Base-by-base conservation (phyloP, 352 stramenopile species). In the Globisporangium cederbergense region DNA sequence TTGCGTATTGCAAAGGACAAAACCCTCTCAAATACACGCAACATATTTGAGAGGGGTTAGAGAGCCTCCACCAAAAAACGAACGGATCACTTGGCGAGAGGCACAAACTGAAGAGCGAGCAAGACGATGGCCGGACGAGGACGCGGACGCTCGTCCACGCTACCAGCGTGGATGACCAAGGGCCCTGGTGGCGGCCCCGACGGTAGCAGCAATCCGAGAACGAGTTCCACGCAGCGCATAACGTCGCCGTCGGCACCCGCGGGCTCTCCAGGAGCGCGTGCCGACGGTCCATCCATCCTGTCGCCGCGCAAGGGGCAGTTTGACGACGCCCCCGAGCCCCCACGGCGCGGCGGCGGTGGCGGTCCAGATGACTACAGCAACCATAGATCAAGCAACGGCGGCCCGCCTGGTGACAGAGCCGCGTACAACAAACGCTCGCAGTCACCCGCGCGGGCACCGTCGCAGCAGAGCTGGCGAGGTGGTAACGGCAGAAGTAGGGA, bases 131-230 rank as follows among this genome's bases (percentile, higher is more conserved):
- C 83, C 55, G 87, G 87, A 77, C 75, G 85, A 78, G 87, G 86
- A 75, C 83, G 86, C 28, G 86, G 87, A 55, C 80, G 83, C 38
- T 66, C 76, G 14, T 81, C 73, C 22, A 95, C 87, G 71, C 67
- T 95, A 52, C 87, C 87, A 6, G 87, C 87, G 36, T 95, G 87
- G 87, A 95, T 95, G 87, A 95, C 83, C 60, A 91, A 93, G 71
- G 47, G 22, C 25, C 20, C 30, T 47, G 45, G 57, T 9, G 32
- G 32, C 32, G 32, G 32, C 7, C 32, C 32, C 30, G 40, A 36
- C 30, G 30, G 30, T 49, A 13, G 22, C 34, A 13, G 22, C 34
- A 46, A 32, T 7, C 22, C n/a, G 25, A 25, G 28, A 16, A 38
- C n/a, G 20, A 25, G 32, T 14, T 7, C 11, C 6, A n/a, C 13